phyloP scores from a whole-genome alignment of 257 asterid genomes.

The Solanum arcanum region DNA sequence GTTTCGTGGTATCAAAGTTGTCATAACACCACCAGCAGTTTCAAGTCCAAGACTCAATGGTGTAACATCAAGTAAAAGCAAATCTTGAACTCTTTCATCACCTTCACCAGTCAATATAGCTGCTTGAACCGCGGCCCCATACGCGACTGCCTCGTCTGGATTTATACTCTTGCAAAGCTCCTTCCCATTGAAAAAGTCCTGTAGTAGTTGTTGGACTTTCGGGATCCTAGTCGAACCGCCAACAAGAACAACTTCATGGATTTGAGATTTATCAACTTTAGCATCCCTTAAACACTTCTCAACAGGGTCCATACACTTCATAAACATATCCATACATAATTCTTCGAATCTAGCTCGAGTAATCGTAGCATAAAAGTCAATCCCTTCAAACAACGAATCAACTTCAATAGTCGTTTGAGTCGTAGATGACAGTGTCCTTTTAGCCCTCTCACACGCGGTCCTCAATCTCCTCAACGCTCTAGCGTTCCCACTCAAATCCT shows the following conservation, averaged over 20 bases:
- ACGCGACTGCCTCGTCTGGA: constrained; percentile 48
- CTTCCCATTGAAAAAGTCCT: constrained; percentile 45
- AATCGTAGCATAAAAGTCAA: constrained; percentile 36
- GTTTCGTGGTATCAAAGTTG: constrained; percentile 34
- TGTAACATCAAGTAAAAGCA: constrained; percentile 38
- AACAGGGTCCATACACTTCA: constrained; percentile 56
- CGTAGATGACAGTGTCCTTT: constrained; percentile 33
- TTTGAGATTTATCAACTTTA: constrained; percentile 28
- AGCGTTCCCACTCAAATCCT: constrained; percentile 42
- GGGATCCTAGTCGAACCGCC: constrained; percentile 55
- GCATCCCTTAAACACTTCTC: constrained; percentile 49
- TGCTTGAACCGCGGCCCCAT: constrained; percentile 44
- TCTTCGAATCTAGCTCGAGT: constrained; percentile 57
- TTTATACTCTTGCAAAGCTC: constrained; percentile 42
- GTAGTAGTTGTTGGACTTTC: constrained; percentile 41
- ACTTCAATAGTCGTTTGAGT: constrained; percentile 45
- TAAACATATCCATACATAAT: constrained; percentile 42
- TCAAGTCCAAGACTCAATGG: constrained; percentile 42
- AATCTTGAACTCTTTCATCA: constrained; percentile 35
- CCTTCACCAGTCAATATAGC: constrained; percentile 43
- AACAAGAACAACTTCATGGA: constrained; percentile 45
- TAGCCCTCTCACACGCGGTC: constrained; percentile 44
- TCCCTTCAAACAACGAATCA: constrained; percentile 42
- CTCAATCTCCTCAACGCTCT: constrained; percentile 32
- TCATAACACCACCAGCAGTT: constrained; percentile 54